Base-by-base conservation (phyloP, 148 eudicot genomes). In the Nepenthes gracilis region DNA sequence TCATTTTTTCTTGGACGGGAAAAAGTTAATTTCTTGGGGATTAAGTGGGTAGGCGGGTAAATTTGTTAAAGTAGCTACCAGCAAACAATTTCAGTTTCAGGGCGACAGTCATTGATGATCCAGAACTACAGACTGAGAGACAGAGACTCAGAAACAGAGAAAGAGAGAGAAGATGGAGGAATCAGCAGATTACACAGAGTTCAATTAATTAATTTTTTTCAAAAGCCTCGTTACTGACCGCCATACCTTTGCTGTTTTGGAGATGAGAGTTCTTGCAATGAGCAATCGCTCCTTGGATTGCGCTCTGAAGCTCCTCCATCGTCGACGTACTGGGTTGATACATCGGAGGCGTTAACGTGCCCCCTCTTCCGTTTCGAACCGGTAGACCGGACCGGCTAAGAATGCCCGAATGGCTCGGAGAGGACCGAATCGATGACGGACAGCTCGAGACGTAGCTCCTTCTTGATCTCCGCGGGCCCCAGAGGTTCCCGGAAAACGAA, bases 251-350 rank as follows among this genome's bases (percentile, higher is more conserved):
- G 70, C 67, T 74, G 34, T 60, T 71, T 62, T 77, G 80, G 35
- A 82, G 13, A 96, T 88, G 81, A 3, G 97, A 92, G 62, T 80
- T 92, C 74, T 88, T 91, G 80, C 97, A 92, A 67, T 92, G 96
- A 11, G 90, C 88, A 33, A 92, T 92, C 1, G 97, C 97, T 5
- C 97, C 97, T 64, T 92, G 96, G 4, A 92, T 88, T 1, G 97
- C 97, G 54, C 80, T 88, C 72, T 92, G 97, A 57, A 92, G 63
- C 83, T 92, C 97, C 55, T 88, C 97, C 90, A 87, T 87, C 0
- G 95, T 79, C 0, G 97, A 87, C 2, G 76, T 47, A 33, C 74
- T 81, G 2, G 72, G 52, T 12, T 68, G 65, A 23, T 36, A 57
- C 9, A 64, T 40, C 63, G 75, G 47, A 23, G 59, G 65, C n/a